These are phyloP conservation scores for Volutella citrinella DNA, from an alignment of 2,329 filamentous ascomycete genomes.

Conservation along the genomic window DNA sequence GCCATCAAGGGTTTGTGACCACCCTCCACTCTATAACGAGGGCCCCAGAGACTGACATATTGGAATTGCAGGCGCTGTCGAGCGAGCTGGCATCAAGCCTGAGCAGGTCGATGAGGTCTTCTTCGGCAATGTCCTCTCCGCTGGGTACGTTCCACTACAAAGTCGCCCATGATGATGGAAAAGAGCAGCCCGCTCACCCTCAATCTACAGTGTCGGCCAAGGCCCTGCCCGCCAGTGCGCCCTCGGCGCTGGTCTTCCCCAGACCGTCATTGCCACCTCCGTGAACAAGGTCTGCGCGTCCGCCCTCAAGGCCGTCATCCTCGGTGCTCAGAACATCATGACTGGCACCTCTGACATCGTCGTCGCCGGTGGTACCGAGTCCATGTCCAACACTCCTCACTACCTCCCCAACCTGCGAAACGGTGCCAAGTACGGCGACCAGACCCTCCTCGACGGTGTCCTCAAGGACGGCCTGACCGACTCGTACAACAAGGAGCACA, in stretches of 20 bases:
- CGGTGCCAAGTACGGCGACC: slow-evolving; percentile 92
- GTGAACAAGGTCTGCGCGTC: slow-evolving; percentile 99
- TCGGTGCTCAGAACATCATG: slow-evolving; percentile 96
- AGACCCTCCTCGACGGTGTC: slow-evolving; percentile 83
- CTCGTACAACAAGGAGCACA: slow-evolving; percentile 93
- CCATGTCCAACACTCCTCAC: slow-evolving; percentile 97
- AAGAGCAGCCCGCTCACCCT: slow-evolving; percentile 15
- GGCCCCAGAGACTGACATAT: slow-evolving; percentile 3
- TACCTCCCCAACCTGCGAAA: slow-evolving; percentile 85
- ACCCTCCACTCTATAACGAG: neutral
- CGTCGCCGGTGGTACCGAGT: slow-evolving; percentile 92
- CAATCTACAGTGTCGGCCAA: slow-evolving; percentile 72
- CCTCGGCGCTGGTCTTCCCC: slow-evolving; percentile 78
- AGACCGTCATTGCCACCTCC: slow-evolving; percentile 81
- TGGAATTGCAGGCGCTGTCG: slow-evolving; percentile 64
- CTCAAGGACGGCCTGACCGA: slow-evolving; percentile 94
- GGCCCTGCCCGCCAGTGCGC: slow-evolving; percentile 95
- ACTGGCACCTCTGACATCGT: slow-evolving; percentile 91
- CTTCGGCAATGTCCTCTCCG: slow-evolving; percentile 96
- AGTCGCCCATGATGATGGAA: slow-evolving; percentile 10
- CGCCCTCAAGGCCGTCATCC: slow-evolving; percentile 87
- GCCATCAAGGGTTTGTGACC: slow-evolving; percentile 78
- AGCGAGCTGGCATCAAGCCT: slow-evolving; percentile 83
- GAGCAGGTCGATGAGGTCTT: slow-evolving; percentile 94
- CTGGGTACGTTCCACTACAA: slow-evolving; percentile 62